Percentiles rank a stretch among this genome's conserved stretches.
Evolutionary conservation across 179 eudicot species (phyloP).

Genomic region (Heliamphora pulchella): DNA sequence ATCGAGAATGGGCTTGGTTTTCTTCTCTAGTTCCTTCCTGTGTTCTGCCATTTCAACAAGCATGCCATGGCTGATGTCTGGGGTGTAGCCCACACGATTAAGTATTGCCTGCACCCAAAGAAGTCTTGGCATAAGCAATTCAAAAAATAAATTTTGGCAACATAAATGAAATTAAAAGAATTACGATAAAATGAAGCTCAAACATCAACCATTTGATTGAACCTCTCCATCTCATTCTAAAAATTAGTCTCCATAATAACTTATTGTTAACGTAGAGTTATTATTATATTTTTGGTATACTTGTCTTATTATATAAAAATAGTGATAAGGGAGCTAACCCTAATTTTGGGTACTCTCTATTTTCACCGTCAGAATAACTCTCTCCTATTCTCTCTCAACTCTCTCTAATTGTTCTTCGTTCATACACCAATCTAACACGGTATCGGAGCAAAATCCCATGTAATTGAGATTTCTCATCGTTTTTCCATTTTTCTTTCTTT

Average conservation of each 20-base stretch:
- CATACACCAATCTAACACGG: too few relatives aligned
- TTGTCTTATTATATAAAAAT: too few relatives aligned
- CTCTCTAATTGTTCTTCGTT: too few relatives aligned
- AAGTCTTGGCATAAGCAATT: background rate
- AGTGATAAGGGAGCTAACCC: too few relatives aligned
- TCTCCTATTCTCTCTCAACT: too few relatives aligned
- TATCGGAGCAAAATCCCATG: too few relatives aligned
- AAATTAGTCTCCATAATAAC: background rate
- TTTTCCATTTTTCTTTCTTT: too few relatives aligned
- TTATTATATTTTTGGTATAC: too few relatives aligned
- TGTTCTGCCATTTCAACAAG: constrained; percentile 92
- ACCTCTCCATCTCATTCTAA: background rate
- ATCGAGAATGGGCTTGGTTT: constrained; percentile 86
- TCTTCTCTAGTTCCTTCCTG: constrained; percentile 83
- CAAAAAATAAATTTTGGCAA: background rate
- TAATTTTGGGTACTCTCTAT: too few relatives aligned
- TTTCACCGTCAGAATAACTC: too few relatives aligned
- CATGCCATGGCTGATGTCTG: constrained; percentile 88
- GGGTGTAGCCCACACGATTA: constrained; percentile 80
- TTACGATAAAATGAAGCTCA: background rate
- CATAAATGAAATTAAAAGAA: background rate
- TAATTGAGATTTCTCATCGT: too few relatives aligned
- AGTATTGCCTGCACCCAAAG: constrained; percentile 56
- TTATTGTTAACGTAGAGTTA: too few relatives aligned
- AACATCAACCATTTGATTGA: background rate